phyloP scores from a whole-genome alignment of 495 filamentous ascomycete genomes.

The Aspergillus heteromorphus region DNA sequence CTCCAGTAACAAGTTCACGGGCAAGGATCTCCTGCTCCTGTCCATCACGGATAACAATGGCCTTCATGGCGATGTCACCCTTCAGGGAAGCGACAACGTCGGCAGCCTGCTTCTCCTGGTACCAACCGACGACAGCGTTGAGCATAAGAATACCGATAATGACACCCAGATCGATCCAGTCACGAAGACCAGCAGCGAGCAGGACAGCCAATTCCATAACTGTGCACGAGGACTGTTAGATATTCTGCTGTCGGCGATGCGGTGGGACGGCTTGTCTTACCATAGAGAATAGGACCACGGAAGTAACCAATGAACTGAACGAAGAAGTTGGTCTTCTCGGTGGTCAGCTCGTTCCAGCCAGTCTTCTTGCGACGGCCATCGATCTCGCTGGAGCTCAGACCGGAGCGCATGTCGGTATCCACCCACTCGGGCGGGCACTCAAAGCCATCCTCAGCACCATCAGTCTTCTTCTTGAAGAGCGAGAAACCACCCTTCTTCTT shows the following conservation, averaged over 20 bases:
- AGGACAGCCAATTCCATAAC: conserved; percentile 83
- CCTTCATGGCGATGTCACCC: conserved; percentile 80
- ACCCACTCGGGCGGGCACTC: conserved; percentile 68
- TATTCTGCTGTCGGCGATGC: not conserved
- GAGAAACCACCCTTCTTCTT: conserved; percentile 52
- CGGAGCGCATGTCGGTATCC: conserved; percentile 60
- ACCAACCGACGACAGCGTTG: conserved; percentile 78
- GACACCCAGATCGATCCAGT: conserved; percentile 83
- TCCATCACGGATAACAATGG: conserved; percentile 66
- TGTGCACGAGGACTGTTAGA: conserved; percentile 26
- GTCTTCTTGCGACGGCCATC: conserved; percentile 60
- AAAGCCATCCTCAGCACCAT: conserved; percentile 36
- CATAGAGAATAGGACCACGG: conserved; percentile 78
- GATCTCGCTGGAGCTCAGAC: conserved; percentile 53
- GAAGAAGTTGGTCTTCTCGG: conserved; percentile 75
- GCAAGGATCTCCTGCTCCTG: conserved; percentile 68
- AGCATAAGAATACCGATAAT: conserved; percentile 78
- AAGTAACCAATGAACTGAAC: conserved; percentile 74
- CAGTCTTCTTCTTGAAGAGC: conserved; percentile 46
- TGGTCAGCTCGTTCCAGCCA: conserved; percentile 69
- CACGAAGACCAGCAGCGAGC: conserved; percentile 70
- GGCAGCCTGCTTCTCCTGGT: conserved; percentile 82
- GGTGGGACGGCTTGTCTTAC: conserved; percentile 37
- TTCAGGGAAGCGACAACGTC: conserved; percentile 77
- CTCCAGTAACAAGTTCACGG: conserved; percentile 74